phyloP scores from a whole-genome alignment of 805 yeast genomes.

The Suhomyces kilbournensis region DNA sequence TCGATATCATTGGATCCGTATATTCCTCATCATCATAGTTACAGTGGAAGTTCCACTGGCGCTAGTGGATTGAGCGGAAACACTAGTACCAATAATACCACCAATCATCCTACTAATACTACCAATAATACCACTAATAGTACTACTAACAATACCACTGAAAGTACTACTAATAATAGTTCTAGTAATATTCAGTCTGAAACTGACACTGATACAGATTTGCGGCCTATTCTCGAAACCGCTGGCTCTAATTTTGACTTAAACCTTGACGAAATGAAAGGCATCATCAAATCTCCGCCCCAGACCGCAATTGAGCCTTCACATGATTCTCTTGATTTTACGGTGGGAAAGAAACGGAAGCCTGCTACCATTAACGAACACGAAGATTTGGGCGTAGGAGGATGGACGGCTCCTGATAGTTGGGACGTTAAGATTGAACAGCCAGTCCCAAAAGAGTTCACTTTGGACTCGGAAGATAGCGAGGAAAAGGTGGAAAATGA shows the following conservation, averaged over 20 bases:
- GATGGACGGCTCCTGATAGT: constrained; percentile 48
- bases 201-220: neutral
- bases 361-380: constrained; percentile 3
- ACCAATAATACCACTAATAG: neutral
- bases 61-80: too few species aligned
- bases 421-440: constrained; percentile 43
- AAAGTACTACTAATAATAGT: neutral
- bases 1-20: constrained; percentile 32
- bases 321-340: neutral
- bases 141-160: neutral
- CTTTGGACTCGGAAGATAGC: constrained; percentile 15
- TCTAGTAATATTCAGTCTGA: neutral
- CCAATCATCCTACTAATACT: neutral
- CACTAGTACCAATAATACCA: neutral
- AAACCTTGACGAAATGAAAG: constrained; percentile 49
- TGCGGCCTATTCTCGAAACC: neutral
- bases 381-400: constrained; percentile 10
- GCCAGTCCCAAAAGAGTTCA: constrained; percentile 2
- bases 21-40: constrained; percentile 7
- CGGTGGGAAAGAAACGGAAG: neutral
- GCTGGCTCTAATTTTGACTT: constrained; percentile 41
- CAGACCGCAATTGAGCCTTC: neutral
- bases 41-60: neutral
- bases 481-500: constrained; percentile 9
- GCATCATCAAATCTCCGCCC: constrained; percentile 39